Conservation (phyloP, 2,329 filamentous ascomycete species). For the Cercospora sp. region DNA sequence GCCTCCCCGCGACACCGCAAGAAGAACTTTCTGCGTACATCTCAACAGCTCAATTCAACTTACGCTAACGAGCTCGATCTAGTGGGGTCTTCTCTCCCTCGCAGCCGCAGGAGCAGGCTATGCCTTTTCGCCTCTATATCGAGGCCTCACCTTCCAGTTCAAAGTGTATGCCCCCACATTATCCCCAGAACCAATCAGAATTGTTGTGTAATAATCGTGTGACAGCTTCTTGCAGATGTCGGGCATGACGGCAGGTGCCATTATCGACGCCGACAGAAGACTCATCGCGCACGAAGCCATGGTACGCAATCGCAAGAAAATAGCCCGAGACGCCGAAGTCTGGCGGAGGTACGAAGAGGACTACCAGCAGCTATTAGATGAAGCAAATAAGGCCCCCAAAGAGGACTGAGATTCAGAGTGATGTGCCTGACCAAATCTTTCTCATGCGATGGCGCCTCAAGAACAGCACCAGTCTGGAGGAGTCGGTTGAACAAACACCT, state of each 20-base stretch:
- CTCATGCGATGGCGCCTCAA: not conserved
- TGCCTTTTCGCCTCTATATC: constrained; percentile 68
- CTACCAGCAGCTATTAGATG: constrained; percentile 19
- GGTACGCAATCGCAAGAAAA: constrained; percentile 64
- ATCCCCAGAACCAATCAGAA: not conserved
- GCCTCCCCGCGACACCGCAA: not conserved
- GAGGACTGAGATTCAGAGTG: not conserved
- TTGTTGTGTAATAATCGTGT: not conserved
- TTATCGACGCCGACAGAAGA: constrained; percentile 71
- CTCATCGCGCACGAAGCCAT: constrained; percentile 67
- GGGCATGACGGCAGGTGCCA: constrained; percentile 77
- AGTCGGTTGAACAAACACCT: not conserved
- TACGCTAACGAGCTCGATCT: not conserved
- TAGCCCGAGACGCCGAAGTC: constrained; percentile 64
- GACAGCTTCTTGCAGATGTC: constrained; percentile 77
- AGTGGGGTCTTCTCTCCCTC: constrained; percentile 69
- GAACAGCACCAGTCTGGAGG: not conserved
- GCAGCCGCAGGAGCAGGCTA: constrained; percentile 64
- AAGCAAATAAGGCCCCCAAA: not conserved
- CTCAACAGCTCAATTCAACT: not conserved
- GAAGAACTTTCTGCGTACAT: not conserved
- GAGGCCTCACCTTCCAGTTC: constrained; percentile 71
- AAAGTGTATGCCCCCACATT: constrained; percentile 62
- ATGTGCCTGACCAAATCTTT: not conserved
- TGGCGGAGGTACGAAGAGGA: constrained; percentile 50